Evolutionary conservation across 2,329 filamentous ascomycete genomes (phyloP).

Genomic region (Exophiala sideris): DNA sequence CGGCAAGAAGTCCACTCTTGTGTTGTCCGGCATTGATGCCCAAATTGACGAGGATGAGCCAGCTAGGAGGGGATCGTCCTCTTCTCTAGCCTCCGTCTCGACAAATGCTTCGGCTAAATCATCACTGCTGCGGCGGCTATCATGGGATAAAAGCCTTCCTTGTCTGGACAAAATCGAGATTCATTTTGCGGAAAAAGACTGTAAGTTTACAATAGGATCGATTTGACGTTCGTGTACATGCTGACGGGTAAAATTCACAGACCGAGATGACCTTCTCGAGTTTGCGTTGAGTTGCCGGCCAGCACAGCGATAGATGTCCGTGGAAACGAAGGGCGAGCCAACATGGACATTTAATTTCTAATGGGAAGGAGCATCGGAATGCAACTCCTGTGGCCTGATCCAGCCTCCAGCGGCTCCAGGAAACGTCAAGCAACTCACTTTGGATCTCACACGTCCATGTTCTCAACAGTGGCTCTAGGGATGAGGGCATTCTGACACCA

Average conservation of each 20-base stretch:
- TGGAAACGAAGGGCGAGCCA: too few species aligned
- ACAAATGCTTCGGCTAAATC: neutral
- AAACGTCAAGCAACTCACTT: too few species aligned
- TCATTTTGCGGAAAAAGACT: constrained; percentile 1
- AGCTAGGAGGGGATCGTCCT: constrained; percentile 1
- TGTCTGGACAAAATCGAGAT: constrained; percentile 5
- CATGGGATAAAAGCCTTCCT: constrained; percentile 2
- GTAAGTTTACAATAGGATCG: neutral
- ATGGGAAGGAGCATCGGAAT: too few species aligned
- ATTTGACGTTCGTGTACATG: neutral
- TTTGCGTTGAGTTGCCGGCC: constrained; percentile 6
- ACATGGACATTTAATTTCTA: too few species aligned
- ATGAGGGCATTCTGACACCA: too few species aligned
- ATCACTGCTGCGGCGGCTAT: constrained; percentile 4
- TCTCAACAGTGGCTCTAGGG: too few species aligned
- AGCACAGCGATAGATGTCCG: neutral
- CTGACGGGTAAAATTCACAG: neutral
- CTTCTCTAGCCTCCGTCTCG: neutral
- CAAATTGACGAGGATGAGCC: constrained; percentile 1
- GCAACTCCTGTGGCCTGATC: too few species aligned
- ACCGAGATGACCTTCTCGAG: constrained; percentile 5
- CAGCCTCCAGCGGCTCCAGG: too few species aligned
- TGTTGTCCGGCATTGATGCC: constrained; percentile 2
- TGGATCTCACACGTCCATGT: too few species aligned
- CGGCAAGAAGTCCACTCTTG: neutral